Percentiles rank a stretch among this genome's conserved stretches.
Conservation (phyloP, 148 eudicot species). For the Rhododendron henanense region DNA sequence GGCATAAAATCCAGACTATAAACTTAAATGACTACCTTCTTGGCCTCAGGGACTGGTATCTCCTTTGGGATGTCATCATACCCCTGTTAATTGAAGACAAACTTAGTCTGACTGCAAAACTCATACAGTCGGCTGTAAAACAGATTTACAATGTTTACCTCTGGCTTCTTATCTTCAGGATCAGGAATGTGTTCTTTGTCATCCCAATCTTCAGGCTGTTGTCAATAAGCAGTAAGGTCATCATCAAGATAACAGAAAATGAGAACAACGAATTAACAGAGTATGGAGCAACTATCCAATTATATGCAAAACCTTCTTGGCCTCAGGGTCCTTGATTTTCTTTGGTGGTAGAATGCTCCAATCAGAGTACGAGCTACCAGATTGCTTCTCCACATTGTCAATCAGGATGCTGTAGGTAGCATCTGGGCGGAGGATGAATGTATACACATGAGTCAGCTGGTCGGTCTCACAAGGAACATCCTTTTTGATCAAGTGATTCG, state of each 20-base stretch:
- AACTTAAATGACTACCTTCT: conserved; percentile 51
- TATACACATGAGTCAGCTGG: conserved; percentile 84
- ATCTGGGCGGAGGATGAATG: conserved; percentile 91
- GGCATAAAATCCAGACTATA: background rate
- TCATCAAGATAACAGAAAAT: background rate
- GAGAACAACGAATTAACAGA: background rate
- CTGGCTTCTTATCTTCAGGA: conserved; percentile 96
- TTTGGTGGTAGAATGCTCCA: conserved; percentile 89
- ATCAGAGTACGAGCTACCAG: conserved; percentile 78
- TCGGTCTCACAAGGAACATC: conserved; percentile 98
- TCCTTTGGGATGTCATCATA: conserved; percentile 95
- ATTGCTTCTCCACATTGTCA: conserved; percentile 81
- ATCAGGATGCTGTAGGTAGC: conserved; percentile 89
- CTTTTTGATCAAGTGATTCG: conserved; percentile 86
- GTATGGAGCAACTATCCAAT: background rate
- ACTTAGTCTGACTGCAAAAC: background rate
- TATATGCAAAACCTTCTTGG: conserved; percentile 54
- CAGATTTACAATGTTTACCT: conserved; percentile 30
- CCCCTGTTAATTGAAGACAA: conserved; percentile 36
- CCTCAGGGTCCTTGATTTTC: conserved; percentile 88
- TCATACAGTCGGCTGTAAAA: background rate
- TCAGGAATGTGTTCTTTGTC: conserved; percentile 90
- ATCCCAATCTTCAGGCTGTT: conserved; percentile 97
- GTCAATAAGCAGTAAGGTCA: conserved; percentile 13
- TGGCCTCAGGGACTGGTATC: conserved; percentile 78